A percentile compares a stretch with the other conserved stretches of the same genome.
Conservation (phyloP, 2,329 filamentous ascomycete genomes). For the Colletotrichum camelliae region DNA sequence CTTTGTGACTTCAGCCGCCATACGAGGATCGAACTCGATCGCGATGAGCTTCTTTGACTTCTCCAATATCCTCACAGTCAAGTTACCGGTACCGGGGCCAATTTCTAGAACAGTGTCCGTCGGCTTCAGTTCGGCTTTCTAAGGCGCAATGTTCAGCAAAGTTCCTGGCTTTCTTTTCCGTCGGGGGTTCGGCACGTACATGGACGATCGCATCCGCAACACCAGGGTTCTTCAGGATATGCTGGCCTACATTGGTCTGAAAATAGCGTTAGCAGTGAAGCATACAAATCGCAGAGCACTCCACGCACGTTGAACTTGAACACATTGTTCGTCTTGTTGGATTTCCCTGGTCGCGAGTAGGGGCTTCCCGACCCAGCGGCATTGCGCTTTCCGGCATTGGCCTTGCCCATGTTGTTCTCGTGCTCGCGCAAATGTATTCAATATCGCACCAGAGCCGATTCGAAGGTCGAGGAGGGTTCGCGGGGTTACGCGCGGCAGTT, state of each 20-base stretch:
- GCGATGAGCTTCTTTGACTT: slow-evolving; percentile 82
- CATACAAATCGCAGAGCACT: slow-evolving; percentile 53
- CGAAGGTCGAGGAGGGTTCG: not conserved
- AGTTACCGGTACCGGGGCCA: slow-evolving; percentile 86
- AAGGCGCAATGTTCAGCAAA: slow-evolving; percentile 40
- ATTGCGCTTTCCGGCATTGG: slow-evolving; percentile 57
- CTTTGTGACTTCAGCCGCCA: slow-evolving; percentile 96
- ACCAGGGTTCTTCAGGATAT: slow-evolving; percentile 92
- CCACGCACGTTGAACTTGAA: slow-evolving; percentile 89
- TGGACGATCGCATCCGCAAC: slow-evolving; percentile 73
- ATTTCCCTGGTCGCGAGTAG: slow-evolving; percentile 18
- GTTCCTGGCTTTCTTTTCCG: not conserved
- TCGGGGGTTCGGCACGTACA: slow-evolving; percentile 21
- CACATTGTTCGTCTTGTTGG: slow-evolving; percentile 69
- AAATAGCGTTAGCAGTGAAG: not conserved
- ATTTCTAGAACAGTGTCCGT: slow-evolving; percentile 92
- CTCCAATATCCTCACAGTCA: slow-evolving; percentile 89
- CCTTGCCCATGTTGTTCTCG: slow-evolving; percentile 54
- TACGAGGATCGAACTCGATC: slow-evolving; percentile 92
- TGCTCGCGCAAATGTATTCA: not conserved
- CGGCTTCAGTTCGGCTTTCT: slow-evolving; percentile 89
- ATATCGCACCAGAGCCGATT: not conserved
- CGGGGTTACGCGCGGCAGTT: not conserved
- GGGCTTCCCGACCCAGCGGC: slow-evolving; percentile 36
- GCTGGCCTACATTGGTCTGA: slow-evolving; percentile 45